Percentiles rank a stretch among this genome's conserved stretches.
Conservation (phyloP, 1,284 basidiomycete genomes). For the Macrocystidia cucumis region DNA sequence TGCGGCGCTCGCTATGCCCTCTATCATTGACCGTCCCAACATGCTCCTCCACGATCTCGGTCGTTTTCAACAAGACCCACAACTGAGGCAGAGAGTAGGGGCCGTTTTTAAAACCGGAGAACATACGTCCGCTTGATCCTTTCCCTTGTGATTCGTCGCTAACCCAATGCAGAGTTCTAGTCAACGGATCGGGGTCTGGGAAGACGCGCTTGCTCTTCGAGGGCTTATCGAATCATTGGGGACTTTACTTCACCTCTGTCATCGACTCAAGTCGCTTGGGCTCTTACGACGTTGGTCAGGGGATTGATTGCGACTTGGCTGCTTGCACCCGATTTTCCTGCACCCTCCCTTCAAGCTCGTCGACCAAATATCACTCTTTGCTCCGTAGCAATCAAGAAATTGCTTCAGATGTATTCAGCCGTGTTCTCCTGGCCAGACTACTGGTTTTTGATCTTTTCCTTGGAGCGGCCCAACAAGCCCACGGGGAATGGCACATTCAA, state of each 20-base stretch:
- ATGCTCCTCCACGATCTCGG: conserved; percentile 30
- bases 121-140: conserved; percentile 27
- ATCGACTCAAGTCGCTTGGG: conserved; percentile 31
- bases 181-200: conserved; percentile 35
- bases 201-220: conserved; percentile 34
- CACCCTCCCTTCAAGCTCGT: conserved; percentile 19
- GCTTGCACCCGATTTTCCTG: conserved; percentile 21
- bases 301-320: conserved; percentile 25
- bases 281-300: conserved; percentile 29
- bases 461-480: conserved; percentile 19
- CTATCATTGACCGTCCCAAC: conserved; percentile 26
- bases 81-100: conserved; percentile 21
- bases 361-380: conserved; percentile 19
- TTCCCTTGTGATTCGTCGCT: conserved; percentile 1
- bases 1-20: conserved; percentile 20
- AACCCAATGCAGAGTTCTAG: conserved; percentile 24
- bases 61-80: conserved; percentile 20
- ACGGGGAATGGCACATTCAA: conserved; percentile 8
- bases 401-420: conserved; percentile 24
- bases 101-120: conserved; percentile 31
- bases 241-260: conserved; percentile 33
- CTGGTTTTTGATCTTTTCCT: conserved; percentile 27
- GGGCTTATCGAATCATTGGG: conserved; percentile 34
- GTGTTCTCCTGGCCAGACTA: conserved; percentile 27
- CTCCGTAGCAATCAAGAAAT: conserved; percentile 26